Conservation (phyloP, 1,284 basidiomycete species). For the Puccinia triticina region DNA sequence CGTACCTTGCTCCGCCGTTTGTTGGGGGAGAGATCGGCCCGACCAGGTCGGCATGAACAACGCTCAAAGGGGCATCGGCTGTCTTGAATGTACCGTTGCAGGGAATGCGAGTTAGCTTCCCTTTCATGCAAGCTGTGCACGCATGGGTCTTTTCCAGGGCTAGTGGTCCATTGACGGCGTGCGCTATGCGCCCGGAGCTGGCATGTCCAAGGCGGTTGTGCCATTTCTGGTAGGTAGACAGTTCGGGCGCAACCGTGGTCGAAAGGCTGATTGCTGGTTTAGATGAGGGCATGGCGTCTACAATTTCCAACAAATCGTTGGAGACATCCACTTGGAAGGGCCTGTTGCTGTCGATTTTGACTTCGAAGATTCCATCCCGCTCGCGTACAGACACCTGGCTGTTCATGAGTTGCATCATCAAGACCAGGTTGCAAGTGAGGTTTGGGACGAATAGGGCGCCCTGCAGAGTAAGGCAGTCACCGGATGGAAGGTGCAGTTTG, state of each 20-base stretch:
- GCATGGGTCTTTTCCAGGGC: too few relatives aligned
- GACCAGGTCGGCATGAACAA: background rate
- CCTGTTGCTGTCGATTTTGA: background rate
- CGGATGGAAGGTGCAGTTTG: background rate
- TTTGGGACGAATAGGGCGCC: background rate
- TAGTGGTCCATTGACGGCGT: too few relatives aligned
- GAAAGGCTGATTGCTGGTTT: background rate
- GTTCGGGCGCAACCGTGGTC: background rate
- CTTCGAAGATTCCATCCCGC: background rate
- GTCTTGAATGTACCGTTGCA: background rate
- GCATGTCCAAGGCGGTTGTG: constrained; percentile 8
- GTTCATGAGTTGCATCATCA: background rate
- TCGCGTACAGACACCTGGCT: background rate
- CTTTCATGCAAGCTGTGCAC: too few relatives aligned
- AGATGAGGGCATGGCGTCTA: background rate
- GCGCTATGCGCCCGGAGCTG: too few relatives aligned
- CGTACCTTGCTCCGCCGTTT: background rate
- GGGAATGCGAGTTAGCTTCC: too few relatives aligned
- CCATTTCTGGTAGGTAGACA: background rate
- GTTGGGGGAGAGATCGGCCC: background rate
- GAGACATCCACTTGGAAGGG: too few relatives aligned
- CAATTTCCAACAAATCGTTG: too few relatives aligned
- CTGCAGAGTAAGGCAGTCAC: background rate
- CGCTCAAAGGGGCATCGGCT: background rate
- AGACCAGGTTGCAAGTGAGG: background rate